Evolutionary conservation across 2,329 filamentous ascomycete species (phyloP), one percentile per base, ranked within the genome.

Genomic region (Xylariales sp.): DNA sequence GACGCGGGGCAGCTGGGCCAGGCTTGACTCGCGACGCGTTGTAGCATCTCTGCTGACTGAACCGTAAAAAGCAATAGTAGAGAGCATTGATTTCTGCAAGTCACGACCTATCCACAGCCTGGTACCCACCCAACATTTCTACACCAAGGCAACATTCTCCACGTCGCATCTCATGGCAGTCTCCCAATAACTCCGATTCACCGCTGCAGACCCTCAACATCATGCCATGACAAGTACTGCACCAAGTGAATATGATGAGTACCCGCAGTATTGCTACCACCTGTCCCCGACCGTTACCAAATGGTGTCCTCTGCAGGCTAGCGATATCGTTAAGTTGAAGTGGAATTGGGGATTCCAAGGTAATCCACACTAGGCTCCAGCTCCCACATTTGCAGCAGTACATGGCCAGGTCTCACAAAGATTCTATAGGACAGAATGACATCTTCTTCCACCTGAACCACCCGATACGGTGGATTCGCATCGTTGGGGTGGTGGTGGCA

Each of bases 381-480:
- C n/a, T n/a, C n/a, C n/a, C n/a, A n/a, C n/a, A n/a, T n/a, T n/a
- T n/a, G n/a, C n/a, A n/a, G n/a, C n/a, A n/a, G n/a, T n/a, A n/a
- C n/a, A n/a, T n/a, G n/a, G n/a, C n/a, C n/a, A n/a, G n/a, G n/a
- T n/a, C n/a, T n/a, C n/a, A n/a, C n/a, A n/a, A n/a, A 18, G 15
- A 17, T 24, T 13, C 16, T 28, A 20, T 36, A 18, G 73, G 69
- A 33, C 72, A 78, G 51, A 64, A 72, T 45, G 66, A 44, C n/a
- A 38, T 82, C 23, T 82, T 71, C 55, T 88, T 89, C 59, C 72
- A 81, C 62, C 61, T 70, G 34, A 90, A 89, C 57, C 79, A 90
- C 48, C 86, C 86, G 0, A 78, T 91, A 49, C 78, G 80, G 70
- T 90, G 82, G 76, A 76, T 86, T 37, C 80, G 82, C 44, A 60